Base-by-base conservation (phyloP, 2,329 filamentous ascomycete genomes). In the Aspergillus sp. region DNA sequence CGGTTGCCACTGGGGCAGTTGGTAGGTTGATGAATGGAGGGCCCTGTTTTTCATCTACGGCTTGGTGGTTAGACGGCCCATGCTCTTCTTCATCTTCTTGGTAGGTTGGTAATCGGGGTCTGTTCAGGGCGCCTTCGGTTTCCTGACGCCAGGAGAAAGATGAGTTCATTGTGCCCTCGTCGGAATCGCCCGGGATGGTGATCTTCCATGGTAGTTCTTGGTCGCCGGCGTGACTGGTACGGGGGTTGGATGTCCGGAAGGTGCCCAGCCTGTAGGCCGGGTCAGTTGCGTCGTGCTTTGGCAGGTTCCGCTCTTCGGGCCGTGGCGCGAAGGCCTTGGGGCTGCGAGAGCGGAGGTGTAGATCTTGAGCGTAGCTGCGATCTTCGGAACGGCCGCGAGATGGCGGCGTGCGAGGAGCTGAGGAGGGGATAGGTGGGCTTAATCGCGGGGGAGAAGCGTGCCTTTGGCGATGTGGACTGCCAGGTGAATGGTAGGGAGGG, bases 171-270 rank as follows among this genome's bases (percentile, higher is more conserved):
- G 52, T 31, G 4, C 23, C 37, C 6, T 63, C 62, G 46, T 63
- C 52, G 4, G 63, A 54, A n/a, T 62, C 62, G 3, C 70, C 68
- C 2, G 74, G 72, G 6, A 76, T 62, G 2, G 62, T 69, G 47
- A 76, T 70, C 14, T 67, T 70, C 64, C 70, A 76, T 3, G 74
- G 74, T 8, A 65, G 62, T 56, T 75, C 72, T 58, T 76, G 74
- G 56, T 73, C 71, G 12, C 69, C 71, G 39, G 67, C 56, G 14
- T 72, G 68, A 11, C 67, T 64, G n/a, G 70, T 66, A 33, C 70
- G 66, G 1, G 68, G 69, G 37, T 70, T 70, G 21, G 65, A 62
- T 27, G 65, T 60, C 23, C 61, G 62, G 58, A 76, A 76, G n/a
- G 68, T 73, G 4, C 74, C 73, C 0, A 74, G 59, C 6, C 60